Conservation (phyloP, 805 yeast genomes). For the Debaryomyces prosopidis region DNA sequence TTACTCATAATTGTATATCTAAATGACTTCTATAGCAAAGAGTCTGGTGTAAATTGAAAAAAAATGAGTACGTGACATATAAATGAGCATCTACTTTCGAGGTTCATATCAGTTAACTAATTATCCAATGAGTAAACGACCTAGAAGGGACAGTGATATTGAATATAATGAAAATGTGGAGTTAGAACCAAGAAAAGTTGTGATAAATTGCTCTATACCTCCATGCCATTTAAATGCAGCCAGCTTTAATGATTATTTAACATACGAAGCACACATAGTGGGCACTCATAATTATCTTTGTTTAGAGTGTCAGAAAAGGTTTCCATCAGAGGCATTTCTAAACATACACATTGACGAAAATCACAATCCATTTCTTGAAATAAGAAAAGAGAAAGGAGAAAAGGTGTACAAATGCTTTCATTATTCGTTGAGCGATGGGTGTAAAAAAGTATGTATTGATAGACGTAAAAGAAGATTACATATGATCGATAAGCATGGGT, state of each 20-base stretch:
- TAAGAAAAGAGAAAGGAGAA: slow-evolving; percentile 38
- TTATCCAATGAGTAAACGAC: slow-evolving; percentile 6
- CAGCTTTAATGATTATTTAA: slow-evolving; percentile 10
- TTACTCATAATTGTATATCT: background rate
- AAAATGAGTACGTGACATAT: background rate
- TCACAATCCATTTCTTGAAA: slow-evolving; percentile 49
- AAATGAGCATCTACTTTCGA: background rate
- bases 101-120: background rate
- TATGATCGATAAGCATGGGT: slow-evolving; percentile 50
- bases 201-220: slow-evolving; percentile 5
- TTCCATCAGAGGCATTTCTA: slow-evolving; percentile 45
- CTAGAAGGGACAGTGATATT: slow-evolving; percentile 3
- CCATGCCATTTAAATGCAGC: slow-evolving; percentile 7
- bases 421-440: slow-evolving; percentile 23
- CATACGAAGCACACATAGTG: slow-evolving; percentile 23
- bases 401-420: slow-evolving; percentile 44
- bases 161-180: background rate
- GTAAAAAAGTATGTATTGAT: slow-evolving; percentile 39
- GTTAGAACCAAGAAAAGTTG: background rate
- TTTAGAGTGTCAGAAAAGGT: slow-evolving; percentile 34
- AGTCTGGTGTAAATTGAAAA: background rate
- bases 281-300: slow-evolving; percentile 34
- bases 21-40: too few species aligned
- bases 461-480: slow-evolving; percentile 47
- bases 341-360: slow-evolving; percentile 52